These are phyloP conservation scores for Coemansia sp. DNA, from an alignment of 192 early-diverging fungal genomes.

Conservation along the genomic window DNA sequence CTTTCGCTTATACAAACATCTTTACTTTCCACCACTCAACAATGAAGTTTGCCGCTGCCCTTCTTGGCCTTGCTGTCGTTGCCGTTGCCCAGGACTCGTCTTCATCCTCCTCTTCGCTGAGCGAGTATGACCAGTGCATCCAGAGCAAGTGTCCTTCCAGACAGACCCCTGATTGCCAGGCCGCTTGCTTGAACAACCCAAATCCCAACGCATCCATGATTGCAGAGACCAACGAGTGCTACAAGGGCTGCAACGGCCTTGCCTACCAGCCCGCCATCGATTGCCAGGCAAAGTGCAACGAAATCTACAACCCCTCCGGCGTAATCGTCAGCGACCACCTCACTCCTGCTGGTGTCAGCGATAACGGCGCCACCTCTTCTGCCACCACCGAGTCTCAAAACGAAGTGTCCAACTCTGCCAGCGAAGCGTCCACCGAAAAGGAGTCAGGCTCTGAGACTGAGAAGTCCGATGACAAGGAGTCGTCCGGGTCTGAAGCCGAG, in stretches of 20 bases:
- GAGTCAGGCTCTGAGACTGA: slow-evolving; percentile 5
- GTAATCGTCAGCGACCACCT: slow-evolving; percentile 36
- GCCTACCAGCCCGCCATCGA: slow-evolving; percentile 31
- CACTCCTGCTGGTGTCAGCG: slow-evolving; percentile 17
- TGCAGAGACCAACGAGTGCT: slow-evolving; percentile 38
- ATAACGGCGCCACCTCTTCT: background rate
- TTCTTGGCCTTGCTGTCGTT: slow-evolving; percentile 25
- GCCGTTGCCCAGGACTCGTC: slow-evolving; percentile 26
- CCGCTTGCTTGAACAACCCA: slow-evolving; percentile 37
- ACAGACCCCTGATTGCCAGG: slow-evolving; percentile 44
- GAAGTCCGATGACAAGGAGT: background rate
- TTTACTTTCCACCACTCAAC: background rate
- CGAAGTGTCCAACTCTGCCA: slow-evolving; percentile 2
- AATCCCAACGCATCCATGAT: slow-evolving; percentile 55
- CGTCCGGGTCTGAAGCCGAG: slow-evolving; percentile 5
- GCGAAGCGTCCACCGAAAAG: slow-evolving; percentile 2
- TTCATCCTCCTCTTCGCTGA: slow-evolving; percentile 22
- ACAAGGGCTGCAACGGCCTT: slow-evolving; percentile 27
- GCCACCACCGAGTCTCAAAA: slow-evolving; percentile 1
- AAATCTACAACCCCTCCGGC: slow-evolving; percentile 45
- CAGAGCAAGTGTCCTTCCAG: slow-evolving; percentile 29
- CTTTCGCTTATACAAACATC: background rate
- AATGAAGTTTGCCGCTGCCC: slow-evolving; percentile 46
- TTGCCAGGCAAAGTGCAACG: slow-evolving; percentile 42
- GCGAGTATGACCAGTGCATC: slow-evolving; percentile 35